Base-by-base conservation (phyloP, 2,329 filamentous ascomycete genomes). In the Leptographium wingfieldii region DNA sequence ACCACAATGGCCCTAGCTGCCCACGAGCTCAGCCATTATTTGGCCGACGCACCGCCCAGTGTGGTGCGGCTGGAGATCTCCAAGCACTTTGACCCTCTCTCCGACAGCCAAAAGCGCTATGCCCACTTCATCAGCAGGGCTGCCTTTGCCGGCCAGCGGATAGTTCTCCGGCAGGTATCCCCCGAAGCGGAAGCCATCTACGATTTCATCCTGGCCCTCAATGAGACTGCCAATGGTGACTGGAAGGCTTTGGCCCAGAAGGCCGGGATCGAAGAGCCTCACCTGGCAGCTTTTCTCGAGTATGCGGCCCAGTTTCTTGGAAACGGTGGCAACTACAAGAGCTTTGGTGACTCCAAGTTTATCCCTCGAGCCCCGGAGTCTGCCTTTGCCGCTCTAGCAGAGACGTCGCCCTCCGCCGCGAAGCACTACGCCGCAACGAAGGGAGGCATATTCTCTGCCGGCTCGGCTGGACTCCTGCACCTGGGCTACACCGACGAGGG, bases 1-100 rank as follows among this genome's bases (percentile, higher is more conserved):
- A 64, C 65, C 58, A 60, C 63, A 52, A 63, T 70, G 67, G 76
- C 71, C 64, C 85, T 86, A 81, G 76, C 83, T 66, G 73, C 80
- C 61, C 73, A 80, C 66, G 83, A 85, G 64, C 76, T 85, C 63
- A 77, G 77, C 71, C 87, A 95, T 70, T 96, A 95, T 72, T 81
- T 95, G 63, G 92, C 94, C 55, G 94, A 99, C 73, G 86, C 87
- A 64, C 94, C 94, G 54, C 94, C 94, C 1, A 88, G 86, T 56
- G 84, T 96, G 60, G 92, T 96, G 61, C 84, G 86, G 55, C 82
- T 99, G 56, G 86, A 90, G 71, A 94, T 97, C 71, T 90, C 90
- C 75, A 88, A 90, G 70, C 92, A 97, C 74, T 99, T 97, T 68
- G 87, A 92, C 59, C 83, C 85, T 43, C 73, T 94, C 63, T 80